A percentile compares a stretch with the other conserved stretches of the same genome.
Evolutionary conservation across 148 eudicot species (phyloP).

Genomic region (Cornus kousa): DNA sequence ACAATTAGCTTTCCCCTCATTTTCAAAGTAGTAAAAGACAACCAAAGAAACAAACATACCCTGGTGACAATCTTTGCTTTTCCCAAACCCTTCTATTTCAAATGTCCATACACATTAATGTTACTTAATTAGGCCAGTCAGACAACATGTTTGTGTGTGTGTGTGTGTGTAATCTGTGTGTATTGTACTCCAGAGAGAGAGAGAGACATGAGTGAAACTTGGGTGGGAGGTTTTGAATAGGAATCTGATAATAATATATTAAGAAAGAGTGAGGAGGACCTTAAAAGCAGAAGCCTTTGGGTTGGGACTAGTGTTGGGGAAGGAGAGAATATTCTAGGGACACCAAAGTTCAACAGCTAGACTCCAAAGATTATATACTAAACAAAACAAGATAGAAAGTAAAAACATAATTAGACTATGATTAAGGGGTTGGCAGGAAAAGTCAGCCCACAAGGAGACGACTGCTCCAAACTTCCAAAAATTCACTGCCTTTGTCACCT

Average conservation of each 20-base stretch:
- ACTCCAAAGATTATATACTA: constrained; percentile 63
- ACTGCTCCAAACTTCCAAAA: constrained; percentile 61
- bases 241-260: neutral
- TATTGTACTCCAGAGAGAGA: constrained; percentile 14
- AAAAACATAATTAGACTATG: constrained; percentile 79
- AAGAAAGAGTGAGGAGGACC: constrained; percentile 14
- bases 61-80: constrained; percentile 78
- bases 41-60: constrained; percentile 66
- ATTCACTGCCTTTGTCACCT: constrained; percentile 80
- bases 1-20: constrained; percentile 5
- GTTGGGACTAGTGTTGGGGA: constrained; percentile 35
- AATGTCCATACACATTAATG: neutral
- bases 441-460: constrained; percentile 81
- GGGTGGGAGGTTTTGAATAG: neutral
- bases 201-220: neutral
- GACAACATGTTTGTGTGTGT: neutral
- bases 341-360: constrained; percentile 65
- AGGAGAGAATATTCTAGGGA: constrained; percentile 72
- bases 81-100: constrained; percentile 47
- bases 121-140: no score
- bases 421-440: constrained; percentile 55
- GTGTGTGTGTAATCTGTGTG: no score
- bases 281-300: constrained; percentile 54
- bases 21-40: constrained; percentile 48
- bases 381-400: constrained; percentile 51